Evolutionary conservation across 192 early-diverging fungal species (phyloP).

Genomic region (Backusella circina): DNA sequence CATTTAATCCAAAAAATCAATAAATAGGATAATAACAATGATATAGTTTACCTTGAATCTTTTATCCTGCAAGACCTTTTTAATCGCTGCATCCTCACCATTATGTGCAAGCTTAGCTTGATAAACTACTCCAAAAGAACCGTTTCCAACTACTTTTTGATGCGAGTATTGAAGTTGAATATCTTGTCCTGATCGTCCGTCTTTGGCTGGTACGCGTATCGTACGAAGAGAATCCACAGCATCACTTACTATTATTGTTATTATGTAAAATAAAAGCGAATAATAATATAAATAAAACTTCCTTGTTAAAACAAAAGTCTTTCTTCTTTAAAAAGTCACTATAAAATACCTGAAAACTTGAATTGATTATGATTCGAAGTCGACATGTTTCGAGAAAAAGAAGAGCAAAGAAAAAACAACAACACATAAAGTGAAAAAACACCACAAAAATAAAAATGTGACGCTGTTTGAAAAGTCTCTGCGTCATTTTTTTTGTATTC

Average conservation of each 20-base stretch:
- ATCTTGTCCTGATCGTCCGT: constrained; percentile 79
- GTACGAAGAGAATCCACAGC: constrained; percentile 55
- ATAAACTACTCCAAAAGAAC: constrained; percentile 98
- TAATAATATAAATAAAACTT: background rate
- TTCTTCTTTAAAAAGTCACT: background rate
- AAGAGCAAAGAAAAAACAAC: background rate
- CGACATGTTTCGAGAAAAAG: background rate
- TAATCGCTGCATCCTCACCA: constrained; percentile 85
- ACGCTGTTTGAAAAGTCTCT: background rate
- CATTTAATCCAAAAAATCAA: no score
- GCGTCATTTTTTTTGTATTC: background rate
- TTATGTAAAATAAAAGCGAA: background rate
- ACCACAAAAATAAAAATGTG: background rate
- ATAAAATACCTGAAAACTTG: constrained; percentile 8
- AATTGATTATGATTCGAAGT: constrained; percentile 10
- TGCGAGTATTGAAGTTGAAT: constrained; percentile 86
- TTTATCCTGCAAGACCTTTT: constrained; percentile 96
- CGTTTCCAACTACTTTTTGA: constrained; percentile 89
- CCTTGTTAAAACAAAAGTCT: background rate
- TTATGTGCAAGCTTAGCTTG: constrained; percentile 82
- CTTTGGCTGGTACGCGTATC: constrained; percentile 72
- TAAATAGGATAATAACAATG: background rate
- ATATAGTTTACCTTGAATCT: constrained; percentile 92
- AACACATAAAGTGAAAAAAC: background rate
- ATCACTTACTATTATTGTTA: constrained; percentile 9